Evolutionary conservation across 1,284 basidiomycete species (phyloP), one percentile per base, ranked within the genome.

Genomic region (Trametes versicolor): DNA sequence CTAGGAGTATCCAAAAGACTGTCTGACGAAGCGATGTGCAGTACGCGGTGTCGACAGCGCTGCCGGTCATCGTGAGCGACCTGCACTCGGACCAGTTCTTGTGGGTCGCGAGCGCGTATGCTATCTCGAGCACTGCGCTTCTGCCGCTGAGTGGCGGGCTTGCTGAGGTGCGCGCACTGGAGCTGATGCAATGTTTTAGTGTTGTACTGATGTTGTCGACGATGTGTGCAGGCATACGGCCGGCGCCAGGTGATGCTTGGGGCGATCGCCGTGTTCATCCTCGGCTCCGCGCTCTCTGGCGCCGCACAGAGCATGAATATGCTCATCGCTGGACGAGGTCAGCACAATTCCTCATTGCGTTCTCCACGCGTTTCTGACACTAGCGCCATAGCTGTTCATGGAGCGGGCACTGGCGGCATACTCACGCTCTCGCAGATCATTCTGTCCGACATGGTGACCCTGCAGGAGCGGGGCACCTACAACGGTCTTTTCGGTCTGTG

Each of bases 321-420:
- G 78, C 72, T 84, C 53, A 80, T 82, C 61, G 79, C 75, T 27
- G 79, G 51, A 2, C 12, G 76, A 13, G 72, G 82, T 65, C 32
- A 23, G 49, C 2, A 19, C 13, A 17, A 9, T 15, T 10, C 12
- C 5, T 58, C 45, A 10, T 57, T 2, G 1, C 17, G 17, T 1
- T 9, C 7, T 45, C 1, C 39, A 12, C 17, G 9, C 17, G 10
- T 21, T n/a, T 4, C 27, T 27, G 19, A 52, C 19, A 5, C 13
- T 17, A 17, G 21, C 27, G 45, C 45, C 15, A 15, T 19, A 64
- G 63, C 78, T 3, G 70, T 86, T 8, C 83, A 85, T 63, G 83
- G 84, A 12, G 72, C 83, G 49, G 84, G 85, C 9, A 80, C 80
- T 9, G 84, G 84, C 7, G 80, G 79, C 6, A 82, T 85, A 57